A percentile compares a stretch with the other conserved stretches of the same genome.
phyloP scores from a whole-genome alignment of 345 rosid species.

The Kernera saxatilis region DNA sequence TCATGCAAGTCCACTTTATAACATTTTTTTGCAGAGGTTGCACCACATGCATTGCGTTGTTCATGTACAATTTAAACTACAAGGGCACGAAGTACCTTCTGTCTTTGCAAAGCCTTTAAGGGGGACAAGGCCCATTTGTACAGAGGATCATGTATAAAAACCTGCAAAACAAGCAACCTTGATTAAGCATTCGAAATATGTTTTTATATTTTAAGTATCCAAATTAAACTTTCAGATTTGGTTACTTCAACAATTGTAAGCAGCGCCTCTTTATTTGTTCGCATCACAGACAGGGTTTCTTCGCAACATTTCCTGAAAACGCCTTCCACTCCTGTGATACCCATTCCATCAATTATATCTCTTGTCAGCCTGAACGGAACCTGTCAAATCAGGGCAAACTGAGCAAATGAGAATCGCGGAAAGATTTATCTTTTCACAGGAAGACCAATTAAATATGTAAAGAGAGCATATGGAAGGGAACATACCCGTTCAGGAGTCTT shows the following conservation, averaged over 20 bases:
- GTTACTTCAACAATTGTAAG: slow-evolving; percentile 90
- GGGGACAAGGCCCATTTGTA: slow-evolving; percentile 99
- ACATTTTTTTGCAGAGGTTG: neutral
- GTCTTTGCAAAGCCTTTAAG: slow-evolving; percentile 96
- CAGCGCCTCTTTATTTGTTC: slow-evolving; percentile 94
- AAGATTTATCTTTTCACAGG: neutral
- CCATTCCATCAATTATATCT: slow-evolving; percentile 96
- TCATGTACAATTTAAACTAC: neutral
- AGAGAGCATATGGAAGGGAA: slow-evolving; percentile 12
- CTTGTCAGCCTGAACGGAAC: slow-evolving; percentile 96
- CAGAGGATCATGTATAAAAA: slow-evolving; percentile 95
- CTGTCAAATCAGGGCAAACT: slow-evolving; percentile 32
- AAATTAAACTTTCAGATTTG: slow-evolving; percentile 1
- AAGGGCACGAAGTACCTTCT: slow-evolving; percentile 56
- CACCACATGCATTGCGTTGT: neutral
- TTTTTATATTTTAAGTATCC: neutral
- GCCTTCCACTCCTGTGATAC: slow-evolving; percentile 96
- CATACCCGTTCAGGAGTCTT: slow-evolving; percentile 93
- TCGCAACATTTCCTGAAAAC: slow-evolving; percentile 96
- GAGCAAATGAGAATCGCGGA: slow-evolving; percentile 13
- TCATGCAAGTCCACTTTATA: neutral
- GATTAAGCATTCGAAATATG: neutral
- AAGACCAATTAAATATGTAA: neutral
- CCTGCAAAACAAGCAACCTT: slow-evolving; percentile 47
- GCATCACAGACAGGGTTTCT: slow-evolving; percentile 90